A percentile compares a stretch with the other conserved stretches of the same genome.
These are phyloP conservation scores for Populus hybrid DNA, from an alignment of 441 rosid species.

Conservation along the genomic window DNA sequence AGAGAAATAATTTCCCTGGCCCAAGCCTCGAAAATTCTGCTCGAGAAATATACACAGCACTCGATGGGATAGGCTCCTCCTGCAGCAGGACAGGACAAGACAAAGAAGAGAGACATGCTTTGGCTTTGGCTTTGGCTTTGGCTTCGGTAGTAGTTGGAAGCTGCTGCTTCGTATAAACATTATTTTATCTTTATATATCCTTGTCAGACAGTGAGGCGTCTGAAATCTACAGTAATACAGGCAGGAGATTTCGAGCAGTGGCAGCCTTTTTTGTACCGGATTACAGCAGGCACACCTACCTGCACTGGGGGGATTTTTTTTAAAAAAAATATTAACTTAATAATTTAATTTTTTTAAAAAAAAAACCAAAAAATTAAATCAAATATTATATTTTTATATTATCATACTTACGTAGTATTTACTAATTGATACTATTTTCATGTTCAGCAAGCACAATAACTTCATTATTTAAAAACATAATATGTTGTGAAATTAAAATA, in stretches of 20 bases:
- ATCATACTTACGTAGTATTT: no score
- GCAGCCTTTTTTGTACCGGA: background rate
- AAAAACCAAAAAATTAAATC: no score
- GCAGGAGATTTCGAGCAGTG: background rate
- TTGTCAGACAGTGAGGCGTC: background rate
- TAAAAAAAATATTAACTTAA: no score
- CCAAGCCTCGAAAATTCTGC: background rate
- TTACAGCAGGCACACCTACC: background rate
- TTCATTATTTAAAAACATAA: no score
- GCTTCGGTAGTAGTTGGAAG: no score
- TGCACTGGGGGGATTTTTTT: background rate
- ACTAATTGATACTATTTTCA: no score
- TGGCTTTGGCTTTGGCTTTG: no score
- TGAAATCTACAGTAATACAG: background rate
- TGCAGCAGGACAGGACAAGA: no score
- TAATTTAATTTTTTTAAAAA: no score
- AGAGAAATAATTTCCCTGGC: background rate
- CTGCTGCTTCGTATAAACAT: background rate
- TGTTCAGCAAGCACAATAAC: no score
- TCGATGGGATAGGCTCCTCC: background rate
- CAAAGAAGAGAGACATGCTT: background rate
- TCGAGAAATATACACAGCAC: background rate
- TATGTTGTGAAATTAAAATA: no score
- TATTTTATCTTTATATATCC: background rate
- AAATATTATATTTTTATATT: no score